Conservation (phyloP, 225 moss, liverwort and hornwort genomes). For the Takakia lepidozioides region DNA sequence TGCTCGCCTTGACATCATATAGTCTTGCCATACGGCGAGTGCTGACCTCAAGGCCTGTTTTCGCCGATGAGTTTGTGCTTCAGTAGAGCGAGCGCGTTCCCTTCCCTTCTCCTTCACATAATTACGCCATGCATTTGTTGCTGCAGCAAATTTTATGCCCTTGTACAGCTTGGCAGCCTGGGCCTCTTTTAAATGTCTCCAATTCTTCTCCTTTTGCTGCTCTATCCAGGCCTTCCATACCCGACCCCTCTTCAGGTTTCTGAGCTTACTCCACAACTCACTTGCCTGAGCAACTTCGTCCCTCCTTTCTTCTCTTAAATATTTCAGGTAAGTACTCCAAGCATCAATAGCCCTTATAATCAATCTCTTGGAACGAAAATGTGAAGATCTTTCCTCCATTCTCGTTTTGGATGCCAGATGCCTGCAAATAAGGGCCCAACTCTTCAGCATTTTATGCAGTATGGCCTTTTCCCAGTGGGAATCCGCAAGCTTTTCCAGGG, state of each 20-base stretch:
- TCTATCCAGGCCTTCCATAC: constrained; percentile 23
- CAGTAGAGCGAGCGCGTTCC: not conserved
- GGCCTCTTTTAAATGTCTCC: constrained; percentile 10
- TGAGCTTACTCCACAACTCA: constrained; percentile 9
- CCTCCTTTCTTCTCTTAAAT: not conserved
- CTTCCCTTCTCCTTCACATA: constrained; percentile 13
- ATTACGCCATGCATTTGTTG: constrained; percentile 21
- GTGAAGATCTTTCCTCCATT: constrained; percentile 1
- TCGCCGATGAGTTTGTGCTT: constrained; percentile 16
- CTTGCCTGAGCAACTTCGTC: constrained; percentile 8
- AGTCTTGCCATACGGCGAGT: constrained; percentile 28
- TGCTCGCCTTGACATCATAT: constrained; percentile 11
- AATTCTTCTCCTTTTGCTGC: constrained; percentile 12
- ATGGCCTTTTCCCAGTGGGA: constrained; percentile 18
- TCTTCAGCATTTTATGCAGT: constrained; percentile 18
- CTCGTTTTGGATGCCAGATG: constrained; percentile 8
- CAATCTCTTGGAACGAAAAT: constrained; percentile 12
- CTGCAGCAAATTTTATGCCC: not conserved
- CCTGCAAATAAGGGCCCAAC: constrained; percentile 16
- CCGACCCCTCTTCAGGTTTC: constrained; percentile 1
- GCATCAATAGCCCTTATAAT: constrained; percentile 15
- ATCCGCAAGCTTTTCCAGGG: constrained; percentile 5
- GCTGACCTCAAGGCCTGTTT: constrained; percentile 22
- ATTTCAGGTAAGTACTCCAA: constrained; percentile 21
- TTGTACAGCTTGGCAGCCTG: constrained; percentile 10